Conservation (phyloP, 345 rosid species). For the Citrus glauca region DNA sequence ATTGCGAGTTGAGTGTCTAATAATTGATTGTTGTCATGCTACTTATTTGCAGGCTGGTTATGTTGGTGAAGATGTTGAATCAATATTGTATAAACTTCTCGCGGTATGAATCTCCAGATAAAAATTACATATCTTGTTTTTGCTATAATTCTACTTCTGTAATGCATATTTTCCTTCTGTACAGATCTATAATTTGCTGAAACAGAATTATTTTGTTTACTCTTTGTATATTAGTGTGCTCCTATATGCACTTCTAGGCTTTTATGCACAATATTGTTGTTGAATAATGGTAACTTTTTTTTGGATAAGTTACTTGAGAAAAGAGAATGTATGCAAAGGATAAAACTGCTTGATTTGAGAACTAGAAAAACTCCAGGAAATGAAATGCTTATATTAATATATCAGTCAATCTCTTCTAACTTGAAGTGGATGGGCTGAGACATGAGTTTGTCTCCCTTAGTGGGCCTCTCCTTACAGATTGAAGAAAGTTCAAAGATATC, state of each 20-base stretch:
- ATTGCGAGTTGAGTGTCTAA: neutral
- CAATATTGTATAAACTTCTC: conserved; percentile 81
- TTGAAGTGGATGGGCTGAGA: neutral
- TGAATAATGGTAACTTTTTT: neutral
- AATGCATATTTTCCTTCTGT: neutral
- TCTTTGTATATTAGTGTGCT: neutral
- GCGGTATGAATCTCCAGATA: conserved; percentile 38
- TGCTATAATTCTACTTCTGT: neutral
- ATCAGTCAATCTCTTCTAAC: neutral
- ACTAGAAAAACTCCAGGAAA: neutral
- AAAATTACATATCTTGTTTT: neutral
- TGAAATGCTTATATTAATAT: neutral
- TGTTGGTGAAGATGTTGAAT: conserved; percentile 98
- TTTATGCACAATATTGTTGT: neutral
- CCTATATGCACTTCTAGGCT: neutral
- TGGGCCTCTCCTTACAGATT: neutral
- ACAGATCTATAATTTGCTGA: neutral
- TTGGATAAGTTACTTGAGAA: neutral
- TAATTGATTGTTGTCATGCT: neutral
- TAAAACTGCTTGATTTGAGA: neutral
- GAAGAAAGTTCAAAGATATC: neutral
- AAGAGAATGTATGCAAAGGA: neutral
- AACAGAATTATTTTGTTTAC: neutral
- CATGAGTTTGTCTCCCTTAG: neutral
- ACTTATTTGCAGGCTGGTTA: conserved; percentile 76